Evolutionary conservation across 495 filamentous ascomycete species (phyloP), one percentile per base, ranked within the genome.

Genomic region (Extremus antarcticus): DNA sequence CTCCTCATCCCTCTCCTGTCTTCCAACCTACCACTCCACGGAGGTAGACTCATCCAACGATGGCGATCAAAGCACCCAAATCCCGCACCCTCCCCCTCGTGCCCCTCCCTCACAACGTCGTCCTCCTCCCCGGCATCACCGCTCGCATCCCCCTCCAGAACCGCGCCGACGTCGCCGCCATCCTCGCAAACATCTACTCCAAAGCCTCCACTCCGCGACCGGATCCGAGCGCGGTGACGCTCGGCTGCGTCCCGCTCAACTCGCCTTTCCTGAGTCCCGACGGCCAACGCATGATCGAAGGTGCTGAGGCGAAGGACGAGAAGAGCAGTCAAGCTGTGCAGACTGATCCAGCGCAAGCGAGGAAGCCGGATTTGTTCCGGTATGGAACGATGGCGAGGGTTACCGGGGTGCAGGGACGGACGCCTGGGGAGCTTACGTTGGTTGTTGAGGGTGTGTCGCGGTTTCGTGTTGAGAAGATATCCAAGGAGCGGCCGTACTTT

Each of bases 361-460:
- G 73, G 24, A 85, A 83, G 65, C 78, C 82, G 19, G 84, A 90
- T 63, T 70, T 95, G 16, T 94, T 86, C 68, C 73, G 71, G 24
- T 87, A 79, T 66, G 90, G 87, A 21, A 85, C 85, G 10, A 74
- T 87, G 25, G 89, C 86, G 16, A 90, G 85, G 69, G 87, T 95
- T 54, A 82, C 83, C 40, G 88, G 87, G 20, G 81, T 94, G 43
- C 87, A 94, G 63, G 87, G 88, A 13, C 75, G 85, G 43, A 78
- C 84, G 53, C 81, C 81, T n/a, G 80, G 84, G 22, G 85, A 94
- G 62, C 79, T 90, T 25, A 82, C 81, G 48, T 65, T 99, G 49
- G 73, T 95, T 1, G 87, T 99, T 10, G 88, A 96, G 63, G 94
- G 94, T 20, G 68, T 88, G 16, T 79, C 81, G 51, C 77, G 94